Conservation (phyloP, 2,329 filamentous ascomycete species). For the Aspergillus chevalieri region DNA sequence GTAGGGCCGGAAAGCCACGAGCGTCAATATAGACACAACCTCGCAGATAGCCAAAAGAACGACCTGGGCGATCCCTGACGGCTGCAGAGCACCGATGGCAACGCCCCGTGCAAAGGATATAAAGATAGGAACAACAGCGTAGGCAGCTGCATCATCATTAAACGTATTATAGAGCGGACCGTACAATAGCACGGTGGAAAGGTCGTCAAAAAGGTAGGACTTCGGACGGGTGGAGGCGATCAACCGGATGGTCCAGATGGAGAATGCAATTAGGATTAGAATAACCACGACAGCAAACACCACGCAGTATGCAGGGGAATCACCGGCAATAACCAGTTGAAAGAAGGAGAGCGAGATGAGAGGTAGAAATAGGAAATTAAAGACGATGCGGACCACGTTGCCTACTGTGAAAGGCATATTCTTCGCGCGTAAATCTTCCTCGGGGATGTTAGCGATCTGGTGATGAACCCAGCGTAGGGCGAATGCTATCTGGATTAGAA, state of each 20-base stretch:
- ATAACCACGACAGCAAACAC: slow-evolving; percentile 70
- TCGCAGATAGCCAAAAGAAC: slow-evolving; percentile 91
- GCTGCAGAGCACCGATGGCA: slow-evolving; percentile 86
- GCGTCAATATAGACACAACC: slow-evolving; percentile 77
- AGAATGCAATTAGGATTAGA: slow-evolving; percentile 64
- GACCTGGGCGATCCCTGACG: slow-evolving; percentile 86
- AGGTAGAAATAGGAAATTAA: slow-evolving; percentile 88
- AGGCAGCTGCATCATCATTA: slow-evolving; percentile 84
- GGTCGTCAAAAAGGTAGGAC: slow-evolving; percentile 84
- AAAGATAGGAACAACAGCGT: slow-evolving; percentile 78
- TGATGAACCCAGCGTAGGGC: slow-evolving; percentile 69
- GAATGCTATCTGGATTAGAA: slow-evolving; percentile 72
- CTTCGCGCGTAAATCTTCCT: slow-evolving; percentile 85
- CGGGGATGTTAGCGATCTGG: slow-evolving; percentile 61
- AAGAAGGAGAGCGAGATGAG: slow-evolving; percentile 83
- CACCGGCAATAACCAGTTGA: slow-evolving; percentile 70
- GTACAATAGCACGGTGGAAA: slow-evolving; percentile 81
- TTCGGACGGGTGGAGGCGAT: slow-evolving; percentile 76
- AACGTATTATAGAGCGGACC: slow-evolving; percentile 97
- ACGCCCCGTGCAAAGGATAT: slow-evolving; percentile 81
- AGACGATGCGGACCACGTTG: slow-evolving; percentile 75
- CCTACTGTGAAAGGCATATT: slow-evolving; percentile 82
- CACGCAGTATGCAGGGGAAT: slow-evolving; percentile 65
- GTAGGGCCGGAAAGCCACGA: slow-evolving; percentile 87
- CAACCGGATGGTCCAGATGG: slow-evolving; percentile 71